Evolutionary conservation across 2,329 filamentous ascomycete species (phyloP).

Genomic region (Eutypella sp.): DNA sequence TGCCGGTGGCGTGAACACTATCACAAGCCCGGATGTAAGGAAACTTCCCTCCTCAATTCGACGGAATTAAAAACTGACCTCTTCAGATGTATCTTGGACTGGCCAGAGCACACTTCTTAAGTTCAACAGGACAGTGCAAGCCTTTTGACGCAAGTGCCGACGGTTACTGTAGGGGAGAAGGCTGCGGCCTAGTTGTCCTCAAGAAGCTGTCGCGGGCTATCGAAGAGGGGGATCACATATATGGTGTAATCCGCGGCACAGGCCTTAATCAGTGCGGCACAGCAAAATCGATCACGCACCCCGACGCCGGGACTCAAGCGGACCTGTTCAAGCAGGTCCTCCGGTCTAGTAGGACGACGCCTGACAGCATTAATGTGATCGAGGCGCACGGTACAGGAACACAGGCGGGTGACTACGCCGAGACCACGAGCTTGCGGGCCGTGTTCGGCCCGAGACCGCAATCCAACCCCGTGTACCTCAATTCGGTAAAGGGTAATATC

Average conservation of each 20-base stretch:
- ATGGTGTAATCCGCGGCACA: slow-evolving; percentile 11
- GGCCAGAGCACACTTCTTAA: slow-evolving; percentile 10
- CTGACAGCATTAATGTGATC: slow-evolving; percentile 55
- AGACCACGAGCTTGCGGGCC: slow-evolving; percentile 36
- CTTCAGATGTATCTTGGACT: slow-evolving; percentile 15
- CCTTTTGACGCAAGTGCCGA: slow-evolving; percentile 10
- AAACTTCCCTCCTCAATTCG: neutral
- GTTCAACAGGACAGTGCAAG: slow-evolving; percentile 7
- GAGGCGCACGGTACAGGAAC: slow-evolving; percentile 66
- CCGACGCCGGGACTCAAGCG: slow-evolving; percentile 12
- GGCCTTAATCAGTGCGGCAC: slow-evolving; percentile 13
- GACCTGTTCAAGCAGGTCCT: slow-evolving; percentile 47
- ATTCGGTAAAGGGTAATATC: slow-evolving; percentile 21
- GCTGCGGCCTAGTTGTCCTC: slow-evolving; percentile 8
- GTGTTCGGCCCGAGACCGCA: slow-evolving; percentile 36
- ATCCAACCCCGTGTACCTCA: slow-evolving; percentile 36
- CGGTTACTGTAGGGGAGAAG: slow-evolving; percentile 11
- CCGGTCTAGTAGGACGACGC: slow-evolving; percentile 49
- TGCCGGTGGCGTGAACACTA: slow-evolving; percentile 15
- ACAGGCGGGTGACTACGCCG: slow-evolving; percentile 58
- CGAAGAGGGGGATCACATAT: slow-evolving; percentile 11
- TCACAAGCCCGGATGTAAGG: slow-evolving; percentile 14
- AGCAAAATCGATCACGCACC: slow-evolving; percentile 19
- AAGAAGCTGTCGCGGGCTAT: slow-evolving; percentile 10
- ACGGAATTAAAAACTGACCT: neutral